A percentile compares a stretch with the other conserved stretches of the same genome.
These are phyloP conservation scores for Wickerhamiella sorbophila DNA, from an alignment of 805 yeast genomes.

Conservation along the genomic window DNA sequence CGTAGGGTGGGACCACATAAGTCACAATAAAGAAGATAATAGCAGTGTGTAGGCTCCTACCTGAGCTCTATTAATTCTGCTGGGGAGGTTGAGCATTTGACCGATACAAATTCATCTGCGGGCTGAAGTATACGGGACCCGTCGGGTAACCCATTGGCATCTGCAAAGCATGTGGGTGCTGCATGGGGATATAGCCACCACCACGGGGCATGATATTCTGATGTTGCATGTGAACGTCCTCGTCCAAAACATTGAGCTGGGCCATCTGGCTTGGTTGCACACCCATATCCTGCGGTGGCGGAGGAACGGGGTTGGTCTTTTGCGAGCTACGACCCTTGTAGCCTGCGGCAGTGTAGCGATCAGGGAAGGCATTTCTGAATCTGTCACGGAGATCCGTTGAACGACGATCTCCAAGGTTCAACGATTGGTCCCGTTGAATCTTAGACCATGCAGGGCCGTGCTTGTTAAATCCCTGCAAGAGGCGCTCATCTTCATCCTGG, in stretches of 20 bases:
- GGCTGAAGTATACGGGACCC: background rate
- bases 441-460: constrained; percentile 35
- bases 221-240: constrained; percentile 17
- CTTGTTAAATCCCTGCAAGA: constrained; percentile 29
- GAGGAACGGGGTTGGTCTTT: constrained; percentile 5
- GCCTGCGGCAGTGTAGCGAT: constrained; percentile 31
- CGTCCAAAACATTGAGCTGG: constrained; percentile 12
- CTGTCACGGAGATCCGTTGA: constrained; percentile 32
- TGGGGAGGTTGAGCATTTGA: background rate
- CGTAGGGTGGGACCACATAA: too few relatives aligned
- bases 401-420: constrained; percentile 28
- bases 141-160: constrained; percentile 13
- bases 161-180: constrained; percentile 10
- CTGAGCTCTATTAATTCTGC: too few relatives aligned
- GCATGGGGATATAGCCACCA: constrained; percentile 15
- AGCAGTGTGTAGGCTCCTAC: too few relatives aligned
- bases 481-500: constrained; percentile 30
- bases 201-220: constrained; percentile 14
- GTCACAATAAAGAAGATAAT: too few relatives aligned
- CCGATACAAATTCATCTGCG: background rate
- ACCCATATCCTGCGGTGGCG: constrained; percentile 5
- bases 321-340: constrained; percentile 26
- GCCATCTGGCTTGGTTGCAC: constrained; percentile 7
- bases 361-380: constrained; percentile 33
- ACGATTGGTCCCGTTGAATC: constrained; percentile 29